Evolutionary conservation across 495 filamentous ascomycete species (phyloP), one percentile per base, ranked within the genome.

Genomic region (Neurospora tetraspora): DNA sequence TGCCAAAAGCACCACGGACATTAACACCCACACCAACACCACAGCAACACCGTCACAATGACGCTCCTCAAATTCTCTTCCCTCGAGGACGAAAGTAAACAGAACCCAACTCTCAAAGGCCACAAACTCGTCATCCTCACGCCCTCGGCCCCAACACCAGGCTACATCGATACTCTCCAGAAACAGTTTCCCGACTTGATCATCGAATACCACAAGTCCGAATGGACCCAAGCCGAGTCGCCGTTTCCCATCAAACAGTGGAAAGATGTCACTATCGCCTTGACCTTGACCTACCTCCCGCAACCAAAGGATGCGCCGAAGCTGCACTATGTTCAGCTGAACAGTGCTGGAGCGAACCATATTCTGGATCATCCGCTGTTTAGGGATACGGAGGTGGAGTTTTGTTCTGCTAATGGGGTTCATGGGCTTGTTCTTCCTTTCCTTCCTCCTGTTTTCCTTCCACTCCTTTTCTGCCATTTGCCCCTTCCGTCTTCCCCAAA

Each of bases 361-460:
- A 75, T 94, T 9, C 71, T 88, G 37, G 76, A 88, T 4, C 76
- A 87, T 40, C 91, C 91, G 5, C 83, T 95, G 2, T 90, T 91
- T 74, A 89, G 79, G 38, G 84, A 89, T 20, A 89, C 88, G 14
- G 76, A 89, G 16, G 86, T 94, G 69, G 81, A 85, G 0, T 85
- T 97, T 69, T 90, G 90, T 31, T 94, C 91, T 7, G 88, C 90
- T 43, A 91, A 88, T 27, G 93, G 93, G 18, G 88, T 96, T 69
- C 92, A 94, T 75, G 92, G 91, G 76, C 83, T 76, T 39, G 77
- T 73, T 47, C 3, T 3, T 34, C 31, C 31, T 34, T 34, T 5
- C 31, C 31, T n/a, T n/a, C n/a, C n/a, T n/a, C n/a, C n/a, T n/a
- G n/a, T 27, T 0, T 36, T 31, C 27, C 27, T 27, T 27, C 27